These are phyloP conservation scores for Gynostemma pentaphyllum DNA, from an alignment of 306 rosid species.

Conservation along the genomic window DNA sequence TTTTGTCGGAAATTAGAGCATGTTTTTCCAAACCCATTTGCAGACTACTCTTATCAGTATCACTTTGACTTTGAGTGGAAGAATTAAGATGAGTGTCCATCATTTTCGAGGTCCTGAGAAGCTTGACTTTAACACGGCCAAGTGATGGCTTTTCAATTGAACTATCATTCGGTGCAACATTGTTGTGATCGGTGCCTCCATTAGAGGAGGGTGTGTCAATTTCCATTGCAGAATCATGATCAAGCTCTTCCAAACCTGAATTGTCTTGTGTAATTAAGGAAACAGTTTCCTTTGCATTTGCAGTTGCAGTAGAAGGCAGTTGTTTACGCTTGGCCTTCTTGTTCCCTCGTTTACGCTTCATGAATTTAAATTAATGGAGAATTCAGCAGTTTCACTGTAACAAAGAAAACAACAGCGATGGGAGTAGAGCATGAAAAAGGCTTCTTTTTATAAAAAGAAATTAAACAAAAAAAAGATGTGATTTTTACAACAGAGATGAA, in stretches of 20 bases:
- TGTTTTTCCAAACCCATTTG: conserved; percentile 53
- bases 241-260: conserved; percentile 40
- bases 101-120: conserved; percentile 43
- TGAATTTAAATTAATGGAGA: no score
- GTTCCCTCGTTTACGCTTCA: conserved; percentile 89
- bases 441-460: no score
- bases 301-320: conserved; percentile 10
- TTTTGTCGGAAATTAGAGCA: conserved; percentile 32
- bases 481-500: not conserved
- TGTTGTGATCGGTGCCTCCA: conserved; percentile 66
- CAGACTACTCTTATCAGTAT: conserved; percentile 76
- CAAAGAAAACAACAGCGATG: not conserved
- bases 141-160: conserved; percentile 43
- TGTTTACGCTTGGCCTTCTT: conserved; percentile 58
- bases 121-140: conserved; percentile 89
- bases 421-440: not conserved
- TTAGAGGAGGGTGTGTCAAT: conserved; percentile 70
- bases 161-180: conserved; percentile 53
- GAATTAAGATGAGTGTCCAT: conserved; percentile 59
- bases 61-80: conserved; percentile 64
- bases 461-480: not conserved
- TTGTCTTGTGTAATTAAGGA: conserved; percentile 24
- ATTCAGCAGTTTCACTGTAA: not conserved
- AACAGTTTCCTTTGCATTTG: conserved; percentile 15
- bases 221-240: conserved; percentile 58